Conservation (phyloP, 192 early-diverging fungal species). For the Coemansia sp. region DNA sequence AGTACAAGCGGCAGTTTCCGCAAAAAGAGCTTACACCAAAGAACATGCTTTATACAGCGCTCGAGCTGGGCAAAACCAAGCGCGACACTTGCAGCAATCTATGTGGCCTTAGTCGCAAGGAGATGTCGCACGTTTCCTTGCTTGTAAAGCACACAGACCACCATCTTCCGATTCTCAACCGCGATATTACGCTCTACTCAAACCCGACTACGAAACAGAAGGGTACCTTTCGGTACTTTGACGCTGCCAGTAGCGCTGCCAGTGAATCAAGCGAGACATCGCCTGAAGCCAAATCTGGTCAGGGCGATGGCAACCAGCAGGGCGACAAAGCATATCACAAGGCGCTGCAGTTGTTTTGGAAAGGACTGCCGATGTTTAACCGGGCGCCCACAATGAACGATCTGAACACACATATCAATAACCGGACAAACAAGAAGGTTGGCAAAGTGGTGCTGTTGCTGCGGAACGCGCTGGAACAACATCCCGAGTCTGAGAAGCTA, state of each 20-base stretch:
- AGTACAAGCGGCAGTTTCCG: constrained; percentile 8
- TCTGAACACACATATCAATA: constrained; percentile 2
- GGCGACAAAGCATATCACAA: neutral
- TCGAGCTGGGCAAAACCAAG: constrained; percentile 1
- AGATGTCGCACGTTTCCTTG: neutral
- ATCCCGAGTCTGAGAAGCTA: constrained; percentile 34
- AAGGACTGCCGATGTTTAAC: constrained; percentile 2
- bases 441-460: constrained; percentile 23
- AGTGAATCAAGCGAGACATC: neutral
- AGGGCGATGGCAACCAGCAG: too few relatives aligned
- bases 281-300: too few relatives aligned
- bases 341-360: constrained; percentile 18
- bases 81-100: neutral
- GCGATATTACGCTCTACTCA: constrained; percentile 11
- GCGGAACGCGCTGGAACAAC: constrained; percentile 17
- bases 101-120: constrained; percentile 2
- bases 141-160: neutral
- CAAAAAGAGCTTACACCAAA: neutral
- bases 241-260: neutral
- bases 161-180: constrained; percentile 28
- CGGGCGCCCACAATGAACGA: constrained; percentile 4
- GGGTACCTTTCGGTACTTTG: neutral
- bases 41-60: constrained; percentile 18
- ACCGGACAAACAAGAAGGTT: constrained; percentile 13
- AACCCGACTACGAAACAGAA: too few relatives aligned